Evolutionary conservation across 441 rosid genomes (phyloP).

Genomic region (Syzygium syzygioides): DNA sequence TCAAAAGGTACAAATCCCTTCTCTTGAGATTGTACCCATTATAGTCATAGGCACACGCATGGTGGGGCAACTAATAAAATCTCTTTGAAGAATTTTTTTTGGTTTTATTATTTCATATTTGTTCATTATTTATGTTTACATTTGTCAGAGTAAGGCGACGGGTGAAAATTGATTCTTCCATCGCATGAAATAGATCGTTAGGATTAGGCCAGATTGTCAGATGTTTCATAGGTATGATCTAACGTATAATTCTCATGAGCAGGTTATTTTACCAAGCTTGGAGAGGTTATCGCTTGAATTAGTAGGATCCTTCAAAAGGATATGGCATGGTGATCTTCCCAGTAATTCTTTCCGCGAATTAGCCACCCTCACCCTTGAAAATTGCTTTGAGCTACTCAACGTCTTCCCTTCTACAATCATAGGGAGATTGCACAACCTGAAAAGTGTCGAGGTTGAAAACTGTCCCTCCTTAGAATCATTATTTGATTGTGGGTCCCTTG

Average conservation of each 20-base stretch:
- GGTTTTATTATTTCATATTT: not conserved
- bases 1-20: not conserved
- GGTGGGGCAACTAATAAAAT: too few species aligned
- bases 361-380: not conserved
- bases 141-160: rapidly evolving
- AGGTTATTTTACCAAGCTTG: not conserved
- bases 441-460: rapidly evolving
- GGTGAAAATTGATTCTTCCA: not conserved
- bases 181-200: too few species aligned
- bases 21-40: not conserved
- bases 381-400: not conserved
- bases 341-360: too few species aligned
- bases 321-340: not conserved
- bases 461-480: not conserved
- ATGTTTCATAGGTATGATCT: not conserved
- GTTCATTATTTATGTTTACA: too few species aligned
- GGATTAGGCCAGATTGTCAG: not conserved
- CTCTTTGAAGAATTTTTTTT: too few species aligned
- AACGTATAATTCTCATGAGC: not conserved
- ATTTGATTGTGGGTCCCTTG: too few species aligned
- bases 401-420: not conserved
- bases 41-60: too few species aligned
- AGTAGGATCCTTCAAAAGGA: not conserved
- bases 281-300: rapidly evolving
- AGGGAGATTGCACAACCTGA: not conserved